These are phyloP conservation scores for Thermochaetoides dissita DNA, from an alignment of 2,329 filamentous ascomycete genomes.

Conservation along the genomic window DNA sequence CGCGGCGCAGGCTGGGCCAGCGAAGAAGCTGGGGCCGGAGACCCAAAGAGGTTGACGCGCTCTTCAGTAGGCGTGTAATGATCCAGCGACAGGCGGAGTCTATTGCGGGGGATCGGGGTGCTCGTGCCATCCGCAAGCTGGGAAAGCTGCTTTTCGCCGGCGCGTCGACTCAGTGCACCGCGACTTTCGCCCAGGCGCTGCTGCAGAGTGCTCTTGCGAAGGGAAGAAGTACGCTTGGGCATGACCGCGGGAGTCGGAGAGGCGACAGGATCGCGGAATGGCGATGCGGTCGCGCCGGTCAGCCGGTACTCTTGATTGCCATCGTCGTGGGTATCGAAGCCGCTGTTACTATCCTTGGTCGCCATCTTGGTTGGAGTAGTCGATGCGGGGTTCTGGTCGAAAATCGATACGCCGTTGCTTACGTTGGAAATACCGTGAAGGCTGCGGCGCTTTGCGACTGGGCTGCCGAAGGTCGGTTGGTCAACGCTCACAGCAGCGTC, in stretches of 20 bases:
- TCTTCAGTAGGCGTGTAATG: slow-evolving; percentile 53
- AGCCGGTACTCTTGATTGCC: slow-evolving; percentile 39
- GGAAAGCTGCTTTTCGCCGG: slow-evolving; percentile 41
- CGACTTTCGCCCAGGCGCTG: slow-evolving; percentile 59
- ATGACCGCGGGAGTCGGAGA: slow-evolving; percentile 39
- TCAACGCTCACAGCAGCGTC: slow-evolving; percentile 84
- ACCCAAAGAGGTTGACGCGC: slow-evolving; percentile 49
- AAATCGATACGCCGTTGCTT: slow-evolving; percentile 56
- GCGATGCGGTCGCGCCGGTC: slow-evolving; percentile 21
- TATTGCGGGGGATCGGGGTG: slow-evolving; percentile 43
- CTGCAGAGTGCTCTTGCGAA: slow-evolving; percentile 76
- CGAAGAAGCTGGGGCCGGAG: slow-evolving; percentile 38
- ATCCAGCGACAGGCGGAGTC: slow-evolving; percentile 66
- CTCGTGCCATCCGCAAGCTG: slow-evolving; percentile 39
- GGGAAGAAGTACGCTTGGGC: slow-evolving; percentile 57
- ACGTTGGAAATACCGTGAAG: slow-evolving; percentile 60
- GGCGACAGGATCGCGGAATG: slow-evolving; percentile 26
- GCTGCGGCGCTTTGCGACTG: slow-evolving; percentile 81
- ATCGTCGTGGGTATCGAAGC: slow-evolving; percentile 34
- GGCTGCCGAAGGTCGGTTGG: slow-evolving; percentile 63
- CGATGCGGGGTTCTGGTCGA: slow-evolving; percentile 40
- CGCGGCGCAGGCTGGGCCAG: slow-evolving; percentile 36
- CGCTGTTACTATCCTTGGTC: slow-evolving; percentile 15
- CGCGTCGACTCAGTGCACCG: slow-evolving; percentile 46
- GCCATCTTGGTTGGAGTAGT: slow-evolving; percentile 14